Evolutionary conservation across 2,329 filamentous ascomycete species (phyloP).

Genomic region (Leptoxyphium fumago): DNA sequence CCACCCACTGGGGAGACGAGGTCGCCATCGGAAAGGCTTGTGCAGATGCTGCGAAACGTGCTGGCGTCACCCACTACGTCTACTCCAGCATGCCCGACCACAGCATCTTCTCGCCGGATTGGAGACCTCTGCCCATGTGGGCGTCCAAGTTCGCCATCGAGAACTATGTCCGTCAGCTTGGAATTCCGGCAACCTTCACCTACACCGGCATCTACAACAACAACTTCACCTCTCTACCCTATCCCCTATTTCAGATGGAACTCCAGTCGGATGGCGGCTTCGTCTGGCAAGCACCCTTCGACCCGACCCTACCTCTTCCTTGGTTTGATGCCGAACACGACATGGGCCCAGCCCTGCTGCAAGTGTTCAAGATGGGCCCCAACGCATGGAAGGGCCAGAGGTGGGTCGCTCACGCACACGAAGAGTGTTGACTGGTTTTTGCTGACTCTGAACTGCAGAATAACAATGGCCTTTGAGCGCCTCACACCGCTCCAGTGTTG

Average conservation of each 20-base stretch:
- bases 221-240: constrained; percentile 87
- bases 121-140: constrained; percentile 83
- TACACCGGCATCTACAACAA: constrained; percentile 99
- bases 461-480: constrained; percentile 82
- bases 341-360: constrained; percentile 77
- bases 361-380: constrained; percentile 88
- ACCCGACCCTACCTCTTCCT: constrained; percentile 73
- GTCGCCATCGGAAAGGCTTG: constrained; percentile 75
- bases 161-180: constrained; percentile 72
- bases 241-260: constrained; percentile 93
- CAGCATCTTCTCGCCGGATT: constrained; percentile 57
- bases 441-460: constrained; percentile 32
- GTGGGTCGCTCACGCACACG: constrained; percentile 29
- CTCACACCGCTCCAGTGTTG: constrained; percentile 75
- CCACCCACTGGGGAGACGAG: constrained; percentile 92
- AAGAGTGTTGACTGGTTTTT: background rate
- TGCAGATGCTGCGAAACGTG: constrained; percentile 75
- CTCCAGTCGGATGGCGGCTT: constrained; percentile 73
- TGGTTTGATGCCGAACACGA: constrained; percentile 97
- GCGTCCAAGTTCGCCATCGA: constrained; percentile 84
- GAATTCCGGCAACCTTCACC: constrained; percentile 77
- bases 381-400: constrained; percentile 65
- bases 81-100: constrained; percentile 98
- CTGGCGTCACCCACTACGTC: constrained; percentile 77
- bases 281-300: constrained; percentile 85